A percentile compares a stretch with the other conserved stretches of the same genome.
Conservation (phyloP, 768 basidiomycete species). For the Epithele typhae region DNA sequence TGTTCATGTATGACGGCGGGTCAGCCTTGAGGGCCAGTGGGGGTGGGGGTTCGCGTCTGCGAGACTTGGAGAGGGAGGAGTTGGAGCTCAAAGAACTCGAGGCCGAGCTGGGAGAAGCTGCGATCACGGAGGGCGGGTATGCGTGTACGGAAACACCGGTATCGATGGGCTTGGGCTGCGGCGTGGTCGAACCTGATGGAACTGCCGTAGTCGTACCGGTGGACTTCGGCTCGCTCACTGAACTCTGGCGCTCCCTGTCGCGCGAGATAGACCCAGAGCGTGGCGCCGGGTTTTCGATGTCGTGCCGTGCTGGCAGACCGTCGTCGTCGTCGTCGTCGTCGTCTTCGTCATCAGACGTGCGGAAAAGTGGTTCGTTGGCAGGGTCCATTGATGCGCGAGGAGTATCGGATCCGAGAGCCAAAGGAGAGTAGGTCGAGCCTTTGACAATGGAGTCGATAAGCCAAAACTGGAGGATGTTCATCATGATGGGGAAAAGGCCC, state of each 20-base stretch:
- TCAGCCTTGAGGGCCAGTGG: constrained; percentile 18
- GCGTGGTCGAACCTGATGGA: constrained; percentile 24
- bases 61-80: constrained; percentile 19
- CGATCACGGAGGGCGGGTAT: constrained; percentile 58
- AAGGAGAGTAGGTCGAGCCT: constrained; percentile 41
- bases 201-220: constrained; percentile 29
- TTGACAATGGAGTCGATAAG: constrained; percentile 93
- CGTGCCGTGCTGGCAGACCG: constrained; percentile 21
- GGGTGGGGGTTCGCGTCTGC: constrained; percentile 22
- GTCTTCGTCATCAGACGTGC: constrained; percentile 48
- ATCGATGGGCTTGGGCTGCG: constrained; percentile 21
- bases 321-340: constrained; percentile 29
- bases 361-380: constrained; percentile 64
- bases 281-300: constrained; percentile 41
- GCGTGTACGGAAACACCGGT: constrained; percentile 39
- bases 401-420: constrained; percentile 37
- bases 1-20: constrained; percentile 7
- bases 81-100: constrained; percentile 29
- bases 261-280: constrained; percentile 26
- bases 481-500: constrained; percentile 85
- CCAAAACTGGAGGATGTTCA: constrained; percentile 94
- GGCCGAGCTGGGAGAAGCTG: constrained; percentile 27
- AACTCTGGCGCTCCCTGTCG: constrained; percentile 19
- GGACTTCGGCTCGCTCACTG: constrained; percentile 35
- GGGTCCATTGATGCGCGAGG: constrained; percentile 34